Base-by-base conservation (phyloP, 371 early-diverging fungal genomes). In the Haplosporangium sp. region DNA sequence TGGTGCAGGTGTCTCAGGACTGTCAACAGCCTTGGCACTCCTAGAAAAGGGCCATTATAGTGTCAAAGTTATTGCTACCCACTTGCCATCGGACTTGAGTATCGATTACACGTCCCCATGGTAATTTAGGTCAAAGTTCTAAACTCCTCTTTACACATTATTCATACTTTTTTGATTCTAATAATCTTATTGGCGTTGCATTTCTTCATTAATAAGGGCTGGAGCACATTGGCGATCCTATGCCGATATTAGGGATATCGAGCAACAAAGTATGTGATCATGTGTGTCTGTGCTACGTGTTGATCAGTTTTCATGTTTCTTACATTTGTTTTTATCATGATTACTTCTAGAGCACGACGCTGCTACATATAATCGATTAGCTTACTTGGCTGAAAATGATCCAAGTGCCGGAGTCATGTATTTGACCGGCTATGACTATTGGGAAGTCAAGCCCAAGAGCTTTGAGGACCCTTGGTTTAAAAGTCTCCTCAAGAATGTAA, bases 1-100 rank as follows among this genome's bases (percentile, higher is more conserved):
- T 34, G 95, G 95, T 34, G 92, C 92, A 10, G 96, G 96, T 52
- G 93, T 94, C 0, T 86, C 85, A n/a, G 95, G 96, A 1, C 82
- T 95, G 20, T 91, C 93, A 0, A 89, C 90, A 0, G 93, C 91
- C 2, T 57, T 89, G 47, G 48, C 82, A 2, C 83, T 92, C 19
- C 84, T 86, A 55, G 77, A 86, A 65, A 82, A 77, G 34, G 73
- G 67, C 4, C 56, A 70, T 44, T 90, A 86, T 73, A 66, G 86
- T 20, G 91, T 92, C 5, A 86, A 85, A 17, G 63, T 92, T 6
- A 63, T 91, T 17, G 89, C 92, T 20, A 88, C 89, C 42, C 84
- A 88, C 69, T 61, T 89, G 11, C 91, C 92, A 7, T 88, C 88
- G 5, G 90, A 91, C 61, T 63, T 74, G 19, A 68, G 62, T 71